A percentile compares a stretch with the other conserved stretches of the same genome.
Evolutionary conservation across 2,329 filamentous ascomycete genomes (phyloP).

Genomic region (Ascochyta lentis): DNA sequence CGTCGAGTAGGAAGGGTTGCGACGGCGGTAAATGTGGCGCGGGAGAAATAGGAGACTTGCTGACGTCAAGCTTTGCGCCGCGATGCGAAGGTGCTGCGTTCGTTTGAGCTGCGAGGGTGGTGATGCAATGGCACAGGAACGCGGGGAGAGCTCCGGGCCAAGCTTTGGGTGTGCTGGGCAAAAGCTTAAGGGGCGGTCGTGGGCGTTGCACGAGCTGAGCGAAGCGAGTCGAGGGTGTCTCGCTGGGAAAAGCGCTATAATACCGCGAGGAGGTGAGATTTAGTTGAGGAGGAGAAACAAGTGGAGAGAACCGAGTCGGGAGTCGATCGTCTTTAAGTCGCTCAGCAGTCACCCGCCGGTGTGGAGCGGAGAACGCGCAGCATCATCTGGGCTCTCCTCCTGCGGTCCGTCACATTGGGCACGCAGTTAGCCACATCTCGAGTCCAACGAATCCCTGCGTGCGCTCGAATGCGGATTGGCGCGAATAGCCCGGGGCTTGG

Average conservation of each 20-base stretch:
- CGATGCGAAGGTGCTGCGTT: conserved; percentile 2
- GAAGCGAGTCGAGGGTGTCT: no score
- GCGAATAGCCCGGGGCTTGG: conserved; percentile 8
- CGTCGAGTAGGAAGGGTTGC: background rate
- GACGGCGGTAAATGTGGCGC: background rate
- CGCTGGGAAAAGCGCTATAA: no score
- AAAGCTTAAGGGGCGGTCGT: conserved; percentile 6
- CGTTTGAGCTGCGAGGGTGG: background rate
- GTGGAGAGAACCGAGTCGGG: background rate
- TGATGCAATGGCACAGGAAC: background rate
- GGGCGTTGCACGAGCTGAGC: background rate
- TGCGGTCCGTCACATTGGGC: conserved; percentile 5
- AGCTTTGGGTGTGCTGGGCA: conserved; percentile 9
- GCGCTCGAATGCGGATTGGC: conserved; percentile 13
- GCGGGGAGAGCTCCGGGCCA: conserved; percentile 8
- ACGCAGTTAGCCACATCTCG: conserved; percentile 14
- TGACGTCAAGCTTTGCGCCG: background rate
- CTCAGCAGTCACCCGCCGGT: conserved; percentile 8
- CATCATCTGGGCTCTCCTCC: conserved; percentile 10
- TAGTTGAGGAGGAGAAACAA: background rate
- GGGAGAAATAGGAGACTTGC: background rate
- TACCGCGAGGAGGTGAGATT: background rate
- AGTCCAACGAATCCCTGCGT: background rate
- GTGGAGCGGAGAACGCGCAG: conserved; percentile 9
- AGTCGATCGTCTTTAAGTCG: conserved; percentile 2